Evolutionary conservation across 257 asterid genomes (phyloP).

Genomic region (Asclepias syriaca): DNA sequence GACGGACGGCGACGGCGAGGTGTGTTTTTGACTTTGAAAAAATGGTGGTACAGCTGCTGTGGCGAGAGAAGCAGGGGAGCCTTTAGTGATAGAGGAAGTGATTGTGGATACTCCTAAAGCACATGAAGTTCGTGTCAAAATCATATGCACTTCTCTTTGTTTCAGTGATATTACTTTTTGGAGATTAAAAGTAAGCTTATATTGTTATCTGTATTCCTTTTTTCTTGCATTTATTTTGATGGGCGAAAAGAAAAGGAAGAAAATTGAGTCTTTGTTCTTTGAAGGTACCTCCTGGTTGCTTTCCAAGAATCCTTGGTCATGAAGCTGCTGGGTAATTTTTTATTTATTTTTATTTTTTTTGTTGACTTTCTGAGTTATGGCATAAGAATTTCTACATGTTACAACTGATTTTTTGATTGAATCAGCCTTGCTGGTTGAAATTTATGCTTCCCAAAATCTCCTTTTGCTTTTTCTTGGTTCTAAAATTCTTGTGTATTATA

Average conservation of each 20-base stretch:
- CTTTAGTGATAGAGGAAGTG: constrained; percentile 20
- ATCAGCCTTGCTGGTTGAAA: too few species aligned
- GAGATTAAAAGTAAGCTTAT: constrained; percentile 12
- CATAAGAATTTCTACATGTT: too few species aligned
- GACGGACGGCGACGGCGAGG: too few species aligned
- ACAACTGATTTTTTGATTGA: too few species aligned
- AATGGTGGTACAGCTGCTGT: constrained; percentile 16
- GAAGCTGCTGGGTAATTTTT: constrained; percentile 24
- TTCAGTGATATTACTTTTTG: constrained; percentile 27
- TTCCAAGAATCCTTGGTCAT: constrained; percentile 22
- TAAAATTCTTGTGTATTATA: too few species aligned
- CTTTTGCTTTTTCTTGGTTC: too few species aligned
- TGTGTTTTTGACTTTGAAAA: not conserved
- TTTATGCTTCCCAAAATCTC: too few species aligned
- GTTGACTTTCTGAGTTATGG: too few species aligned
- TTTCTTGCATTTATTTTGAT: too few species aligned
- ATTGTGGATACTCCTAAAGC: constrained; percentile 18
- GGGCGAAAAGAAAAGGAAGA: too few species aligned
- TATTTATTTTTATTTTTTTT: not conserved
- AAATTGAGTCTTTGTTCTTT: not conserved
- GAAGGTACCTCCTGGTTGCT: constrained; percentile 22
- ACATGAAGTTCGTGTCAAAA: constrained; percentile 16
- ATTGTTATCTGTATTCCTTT: not conserved
- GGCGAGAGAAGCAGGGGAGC: constrained; percentile 23
- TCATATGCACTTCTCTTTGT: constrained; percentile 27